Evolutionary conservation across 495 filamentous ascomycete species (phyloP), one percentile per base, ranked within the genome.

Genomic region (Xylaria nigripes): DNA sequence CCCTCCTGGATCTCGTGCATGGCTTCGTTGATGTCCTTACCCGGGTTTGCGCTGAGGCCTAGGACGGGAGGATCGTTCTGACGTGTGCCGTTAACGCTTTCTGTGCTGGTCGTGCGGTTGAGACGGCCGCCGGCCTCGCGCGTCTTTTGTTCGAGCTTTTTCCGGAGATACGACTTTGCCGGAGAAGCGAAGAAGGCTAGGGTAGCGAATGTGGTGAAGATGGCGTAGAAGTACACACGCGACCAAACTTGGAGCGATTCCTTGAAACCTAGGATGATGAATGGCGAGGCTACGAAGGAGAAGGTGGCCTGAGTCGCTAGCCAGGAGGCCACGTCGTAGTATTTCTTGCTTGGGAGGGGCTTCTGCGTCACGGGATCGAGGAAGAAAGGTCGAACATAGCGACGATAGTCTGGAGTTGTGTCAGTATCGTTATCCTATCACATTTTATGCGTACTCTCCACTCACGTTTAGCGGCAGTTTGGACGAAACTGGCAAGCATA

Each of bases 381-480:
- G 80, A 97, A 96, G 75, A 98, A 91, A 32, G 93, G 93, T 27
- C 94, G 90, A 58, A 95, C 67, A 67, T 90, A 77, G 44, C 93
- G 89, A 49, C 93, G 93, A 73, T 85, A 84, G 62, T 95, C 89
- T 95, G 56, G 38, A 63, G 48, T 57, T 2, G 16, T 12, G 46
- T 55, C 27, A 55, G 29, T 19, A 40, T 40, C 21, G 29, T 36
- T 27, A 4, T 27, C 6, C 43, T 16, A 16, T 9, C 16, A 7
- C 9, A 46, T 2, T 23, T 18, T 8, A 24, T 22, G 21, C 12
- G 16, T 18, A 19, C 23, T 16, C 19, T 40, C 49, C 29, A 70
- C 81, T 56, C 78, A 96, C 92, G 88, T 75, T 98, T 98, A 9
- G 94, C 94, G 25, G 85, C 84, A 2, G 88, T 94, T 68, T 98